These are phyloP conservation scores for Diddensiella caesifluorescens DNA, from an alignment of 805 yeast species.

Conservation along the genomic window DNA sequence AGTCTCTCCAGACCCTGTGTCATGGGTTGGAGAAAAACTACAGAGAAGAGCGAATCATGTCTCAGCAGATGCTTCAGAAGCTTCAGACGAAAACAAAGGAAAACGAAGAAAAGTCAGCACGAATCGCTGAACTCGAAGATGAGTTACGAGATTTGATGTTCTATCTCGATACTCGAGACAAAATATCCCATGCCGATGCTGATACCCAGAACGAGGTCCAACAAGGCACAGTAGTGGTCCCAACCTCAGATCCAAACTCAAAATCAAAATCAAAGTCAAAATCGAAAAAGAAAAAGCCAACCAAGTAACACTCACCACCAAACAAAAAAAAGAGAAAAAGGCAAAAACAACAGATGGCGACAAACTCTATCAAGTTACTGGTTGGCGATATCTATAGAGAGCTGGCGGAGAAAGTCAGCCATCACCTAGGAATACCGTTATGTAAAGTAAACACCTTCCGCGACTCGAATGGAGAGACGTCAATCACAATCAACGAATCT, in stretches of 20 bases:
- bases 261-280: constrained; percentile 8
- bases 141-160: constrained; percentile 67
- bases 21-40: constrained; percentile 34
- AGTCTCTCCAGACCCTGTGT: constrained; percentile 22
- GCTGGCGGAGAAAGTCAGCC: constrained; percentile 69
- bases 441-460: constrained; percentile 75
- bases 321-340: not conserved
- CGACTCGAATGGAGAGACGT: constrained; percentile 80
- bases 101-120: constrained; percentile 17
- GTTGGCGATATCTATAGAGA: constrained; percentile 64
- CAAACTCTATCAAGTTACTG: constrained; percentile 53
- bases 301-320: not conserved
- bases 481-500: constrained; percentile 81
- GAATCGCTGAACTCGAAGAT: constrained; percentile 18
- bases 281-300: not conserved
- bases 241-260: constrained; percentile 1
- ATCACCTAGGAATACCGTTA: constrained; percentile 58
- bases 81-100: constrained; percentile 35
- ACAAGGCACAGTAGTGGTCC: constrained; percentile 46
- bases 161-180: constrained; percentile 65
- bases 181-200: constrained; percentile 63
- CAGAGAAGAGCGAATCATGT: constrained; percentile 44
- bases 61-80: constrained; percentile 39
- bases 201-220: constrained; percentile 42
- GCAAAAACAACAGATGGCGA: constrained; percentile 24